These are phyloP conservation scores for Penicillium occitanis DNA, from an alignment of 2,329 filamentous ascomycete genomes.

Conservation along the genomic window DNA sequence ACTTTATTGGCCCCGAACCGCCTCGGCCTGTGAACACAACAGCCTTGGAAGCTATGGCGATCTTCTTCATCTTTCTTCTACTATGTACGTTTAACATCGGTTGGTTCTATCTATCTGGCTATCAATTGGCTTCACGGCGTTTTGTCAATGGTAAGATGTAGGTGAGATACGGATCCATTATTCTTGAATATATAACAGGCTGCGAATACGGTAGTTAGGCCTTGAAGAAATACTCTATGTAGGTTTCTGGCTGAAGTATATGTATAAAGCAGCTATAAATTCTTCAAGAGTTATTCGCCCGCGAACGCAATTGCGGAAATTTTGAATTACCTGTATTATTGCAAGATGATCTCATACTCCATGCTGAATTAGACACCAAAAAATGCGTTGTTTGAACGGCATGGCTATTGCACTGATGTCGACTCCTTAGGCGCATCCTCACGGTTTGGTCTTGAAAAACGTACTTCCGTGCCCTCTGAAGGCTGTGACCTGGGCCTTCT, in stretches of 20 bases:
- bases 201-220: too few relatives aligned
- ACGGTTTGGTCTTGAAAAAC: neutral
- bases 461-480: neutral
- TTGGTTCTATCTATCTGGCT: too few relatives aligned
- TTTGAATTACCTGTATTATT: neutral
- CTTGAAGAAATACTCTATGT: too few relatives aligned
- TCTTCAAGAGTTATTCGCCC: too few relatives aligned
- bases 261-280: neutral
- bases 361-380: neutral
- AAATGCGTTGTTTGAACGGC: neutral
- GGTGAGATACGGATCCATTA: too few relatives aligned
- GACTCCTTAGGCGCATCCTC: neutral
- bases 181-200: too few relatives aligned
- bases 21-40: neutral
- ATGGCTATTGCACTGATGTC: neutral
- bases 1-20: neutral
- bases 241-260: too few relatives aligned
- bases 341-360: neutral
- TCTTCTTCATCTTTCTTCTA: neutral
- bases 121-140: too few relatives aligned
- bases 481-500: neutral
- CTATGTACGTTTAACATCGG: neutral
- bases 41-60: neutral
- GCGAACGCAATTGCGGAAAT: neutral
- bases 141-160: too few relatives aligned